A percentile compares a stretch with the other conserved stretches of the same genome.
Conservation (phyloP, 2,329 filamentous ascomycete genomes). For the Didymella pomorum region DNA sequence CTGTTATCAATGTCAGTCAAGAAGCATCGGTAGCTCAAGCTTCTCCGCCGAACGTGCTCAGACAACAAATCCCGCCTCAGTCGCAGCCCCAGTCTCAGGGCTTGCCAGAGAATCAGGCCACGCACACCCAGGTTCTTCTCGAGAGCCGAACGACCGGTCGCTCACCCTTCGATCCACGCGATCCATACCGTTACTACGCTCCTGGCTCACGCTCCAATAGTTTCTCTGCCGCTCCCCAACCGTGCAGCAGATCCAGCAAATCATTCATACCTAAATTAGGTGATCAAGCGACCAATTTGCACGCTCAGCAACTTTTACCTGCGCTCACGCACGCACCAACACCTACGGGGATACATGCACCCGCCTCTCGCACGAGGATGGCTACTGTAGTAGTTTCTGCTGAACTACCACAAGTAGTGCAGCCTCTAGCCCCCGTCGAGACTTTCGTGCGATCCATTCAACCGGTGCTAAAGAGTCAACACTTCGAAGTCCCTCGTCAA, state of each 20-base stretch:
- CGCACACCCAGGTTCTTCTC: slow-evolving; percentile 16
- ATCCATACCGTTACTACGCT: slow-evolving; percentile 35
- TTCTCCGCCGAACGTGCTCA: slow-evolving; percentile 29
- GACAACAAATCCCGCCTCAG: slow-evolving; percentile 26
- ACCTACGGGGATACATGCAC: slow-evolving; percentile 5
- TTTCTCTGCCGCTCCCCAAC: slow-evolving; percentile 37
- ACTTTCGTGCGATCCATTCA: slow-evolving; percentile 23
- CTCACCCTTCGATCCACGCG: slow-evolving; percentile 27
- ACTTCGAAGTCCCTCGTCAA: slow-evolving; percentile 23
- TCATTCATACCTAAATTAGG: slow-evolving; percentile 35
- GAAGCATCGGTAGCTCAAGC: slow-evolving; percentile 32
- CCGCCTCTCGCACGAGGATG: slow-evolving; percentile 28
- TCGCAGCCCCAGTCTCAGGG: slow-evolving; percentile 16
- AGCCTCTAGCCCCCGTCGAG: slow-evolving; percentile 12
- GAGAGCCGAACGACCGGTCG: slow-evolving; percentile 17
- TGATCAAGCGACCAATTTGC: slow-evolving; percentile 25
- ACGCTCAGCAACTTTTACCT: slow-evolving; percentile 25
- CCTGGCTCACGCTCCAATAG: slow-evolving; percentile 27
- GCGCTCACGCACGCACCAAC: slow-evolving; percentile 28
- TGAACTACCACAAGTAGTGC: slow-evolving; percentile 15
- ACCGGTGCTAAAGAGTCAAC: slow-evolving; percentile 39
- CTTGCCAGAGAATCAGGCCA: slow-evolving; percentile 17
- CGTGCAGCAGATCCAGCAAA: slow-evolving; percentile 41
- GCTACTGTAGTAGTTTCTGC: slow-evolving; percentile 22
- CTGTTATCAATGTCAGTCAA: slow-evolving; percentile 28